phyloP scores from a whole-genome alignment of 2,329 filamentous ascomycete genomes.

The Myrmaecium sp. region DNA sequence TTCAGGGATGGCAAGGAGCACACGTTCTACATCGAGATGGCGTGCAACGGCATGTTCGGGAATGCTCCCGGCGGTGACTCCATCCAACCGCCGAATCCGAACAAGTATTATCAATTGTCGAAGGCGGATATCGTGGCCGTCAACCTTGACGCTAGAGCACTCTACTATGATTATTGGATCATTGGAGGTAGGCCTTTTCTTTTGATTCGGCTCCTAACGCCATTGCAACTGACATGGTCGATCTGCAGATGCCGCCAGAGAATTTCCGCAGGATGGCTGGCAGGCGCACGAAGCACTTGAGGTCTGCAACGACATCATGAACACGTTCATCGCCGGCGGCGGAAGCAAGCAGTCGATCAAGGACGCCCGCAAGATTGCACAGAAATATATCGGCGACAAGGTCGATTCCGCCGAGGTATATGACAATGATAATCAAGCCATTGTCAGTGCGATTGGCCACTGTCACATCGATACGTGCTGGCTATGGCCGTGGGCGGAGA shows the following conservation, averaged over 20 bases:
- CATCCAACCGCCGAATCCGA: slow-evolving; percentile 77
- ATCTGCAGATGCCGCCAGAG: slow-evolving; percentile 70
- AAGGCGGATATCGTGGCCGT: slow-evolving; percentile 79
- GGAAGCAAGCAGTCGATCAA: slow-evolving; percentile 56
- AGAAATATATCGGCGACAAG: slow-evolving; percentile 63
- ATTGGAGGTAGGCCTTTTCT: slow-evolving; percentile 36
- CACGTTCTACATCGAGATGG: slow-evolving; percentile 92
- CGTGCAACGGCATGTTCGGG: slow-evolving; percentile 97
- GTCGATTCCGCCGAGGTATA: slow-evolving; percentile 79
- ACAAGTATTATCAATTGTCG: slow-evolving; percentile 60
- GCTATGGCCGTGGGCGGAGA: slow-evolving; percentile 97
- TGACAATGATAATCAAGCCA: slow-evolving; percentile 50
- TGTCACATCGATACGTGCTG: slow-evolving; percentile 98
- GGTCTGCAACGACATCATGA: slow-evolving; percentile 75
- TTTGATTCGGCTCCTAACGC: slow-evolving; percentile 3
- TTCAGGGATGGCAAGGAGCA: slow-evolving; percentile 79
- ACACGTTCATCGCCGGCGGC: slow-evolving; percentile 68
- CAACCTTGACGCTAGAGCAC: slow-evolving; percentile 65
- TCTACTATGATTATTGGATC: slow-evolving; percentile 92
- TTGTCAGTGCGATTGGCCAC: slow-evolving; percentile 82
- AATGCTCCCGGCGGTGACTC: slow-evolving; percentile 70
- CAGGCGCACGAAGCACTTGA: slow-evolving; percentile 76
- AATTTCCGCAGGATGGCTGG: slow-evolving; percentile 78
- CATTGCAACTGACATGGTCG: background rate
- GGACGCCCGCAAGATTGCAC: slow-evolving; percentile 66